Percentiles rank a stretch among this genome's conserved stretches.
phyloP scores from a whole-genome alignment of 73 alveolate genomes.

The Paraurostyla sp. region DNA sequence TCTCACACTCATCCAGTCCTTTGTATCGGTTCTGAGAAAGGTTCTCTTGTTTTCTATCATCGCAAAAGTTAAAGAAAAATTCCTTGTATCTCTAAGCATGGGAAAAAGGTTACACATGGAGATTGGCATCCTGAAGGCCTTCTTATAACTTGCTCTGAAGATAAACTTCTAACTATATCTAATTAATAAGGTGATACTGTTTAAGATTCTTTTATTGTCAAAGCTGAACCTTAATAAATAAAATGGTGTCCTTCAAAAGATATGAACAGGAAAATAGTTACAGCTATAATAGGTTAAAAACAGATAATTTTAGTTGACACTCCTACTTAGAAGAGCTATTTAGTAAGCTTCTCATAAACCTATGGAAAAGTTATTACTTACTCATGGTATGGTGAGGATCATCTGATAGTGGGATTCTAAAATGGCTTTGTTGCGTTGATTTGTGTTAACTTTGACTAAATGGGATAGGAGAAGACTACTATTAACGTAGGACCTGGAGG shows the following conservation, averaged over 20 bases:
- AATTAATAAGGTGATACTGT: slow-evolving; percentile 94
- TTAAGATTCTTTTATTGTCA: slow-evolving; percentile 86
- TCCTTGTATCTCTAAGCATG: slow-evolving; percentile 98
- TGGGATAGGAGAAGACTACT: slow-evolving; percentile 88
- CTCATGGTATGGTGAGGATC: slow-evolving; percentile 95
- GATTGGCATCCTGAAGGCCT: slow-evolving; percentile 95
- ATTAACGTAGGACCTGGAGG: slow-evolving; percentile 83
- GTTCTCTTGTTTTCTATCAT: slow-evolving; percentile 97
- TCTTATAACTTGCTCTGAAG: slow-evolving; percentile 95
- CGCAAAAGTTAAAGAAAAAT: slow-evolving; percentile 96
- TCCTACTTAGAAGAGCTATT: slow-evolving; percentile 54
- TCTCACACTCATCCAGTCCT: slow-evolving; percentile 94
- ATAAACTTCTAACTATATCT: slow-evolving; percentile 93
- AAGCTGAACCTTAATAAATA: slow-evolving; percentile 89
- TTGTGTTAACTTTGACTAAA: slow-evolving; percentile 86
- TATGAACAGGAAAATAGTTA: slow-evolving; percentile 84
- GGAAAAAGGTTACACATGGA: slow-evolving; percentile 94
- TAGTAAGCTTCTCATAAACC: slow-evolving; percentile 43
- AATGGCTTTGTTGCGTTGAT: slow-evolving; percentile 94
- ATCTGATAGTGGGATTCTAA: slow-evolving; percentile 91
- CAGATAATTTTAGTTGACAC: slow-evolving; percentile 68
- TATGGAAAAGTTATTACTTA: slow-evolving; percentile 95
- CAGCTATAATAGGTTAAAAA: slow-evolving; percentile 93
- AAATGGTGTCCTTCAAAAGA: slow-evolving; percentile 84
- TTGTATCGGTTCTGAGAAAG: slow-evolving; percentile 98